Conservation (phyloP, 805 yeast species). For the Allodekkera sacchari region DNA sequence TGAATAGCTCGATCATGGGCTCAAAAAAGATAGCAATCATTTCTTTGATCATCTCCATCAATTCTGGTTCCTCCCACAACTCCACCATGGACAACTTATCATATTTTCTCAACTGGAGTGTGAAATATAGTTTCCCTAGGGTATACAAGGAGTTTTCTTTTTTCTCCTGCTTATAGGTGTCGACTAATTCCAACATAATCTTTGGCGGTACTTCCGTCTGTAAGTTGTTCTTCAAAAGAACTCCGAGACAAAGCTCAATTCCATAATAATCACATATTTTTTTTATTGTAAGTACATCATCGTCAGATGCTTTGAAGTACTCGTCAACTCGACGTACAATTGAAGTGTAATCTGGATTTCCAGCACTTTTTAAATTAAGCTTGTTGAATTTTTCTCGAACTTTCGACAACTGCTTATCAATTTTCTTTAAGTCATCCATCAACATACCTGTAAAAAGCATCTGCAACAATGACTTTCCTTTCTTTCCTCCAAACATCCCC, state of each 20-base stretch:
- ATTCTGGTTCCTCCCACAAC: conserved; percentile 78
- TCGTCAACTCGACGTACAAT: conserved; percentile 21
- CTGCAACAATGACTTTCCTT: conserved; percentile 57
- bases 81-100: conserved; percentile 72
- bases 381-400: conserved; percentile 31
- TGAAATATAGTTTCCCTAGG: conserved; percentile 53
- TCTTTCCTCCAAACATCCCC: conserved; percentile 34
- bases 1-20: conserved; percentile 63
- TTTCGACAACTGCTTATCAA: conserved; percentile 42
- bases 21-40: conserved; percentile 65
- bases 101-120: conserved; percentile 52
- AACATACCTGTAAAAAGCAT: conserved; percentile 63
- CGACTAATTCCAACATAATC: conserved; percentile 7
- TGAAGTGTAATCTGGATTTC: conserved; percentile 5
- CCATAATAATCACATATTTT: conserved; percentile 20
- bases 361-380: conserved; percentile 5
- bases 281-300: conserved; percentile 21
- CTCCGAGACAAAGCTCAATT: conserved; percentile 17
- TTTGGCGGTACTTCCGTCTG: conserved; percentile 7
- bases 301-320: conserved; percentile 21
- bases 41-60: conserved; percentile 68
- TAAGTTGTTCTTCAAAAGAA: conserved; percentile 17
- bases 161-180: conserved; percentile 8
- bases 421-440: conserved; percentile 65
- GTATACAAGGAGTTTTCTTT: conserved; percentile 26